These are phyloP conservation scores for Geranium incanum DNA, from an alignment of 441 rosid species.

Conservation along the genomic window DNA sequence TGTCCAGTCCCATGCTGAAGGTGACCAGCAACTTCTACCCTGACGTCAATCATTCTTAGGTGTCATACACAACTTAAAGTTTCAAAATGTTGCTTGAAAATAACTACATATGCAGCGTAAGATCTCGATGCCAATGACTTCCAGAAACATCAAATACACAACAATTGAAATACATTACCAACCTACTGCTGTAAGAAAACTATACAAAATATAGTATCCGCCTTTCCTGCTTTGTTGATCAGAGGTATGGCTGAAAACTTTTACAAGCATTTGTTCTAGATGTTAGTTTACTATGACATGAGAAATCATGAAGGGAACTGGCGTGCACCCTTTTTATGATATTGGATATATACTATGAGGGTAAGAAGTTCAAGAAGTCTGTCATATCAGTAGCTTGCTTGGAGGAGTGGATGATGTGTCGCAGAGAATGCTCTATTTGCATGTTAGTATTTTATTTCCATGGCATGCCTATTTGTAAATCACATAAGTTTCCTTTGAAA, in stretches of 20 bases:
- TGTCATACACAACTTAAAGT: background rate
- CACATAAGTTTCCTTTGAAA: background rate
- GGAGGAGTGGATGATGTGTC: background rate
- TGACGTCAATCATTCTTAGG: background rate
- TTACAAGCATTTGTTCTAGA: conserved; percentile 1
- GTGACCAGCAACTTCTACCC: conserved; percentile 6
- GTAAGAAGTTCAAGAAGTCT: background rate
- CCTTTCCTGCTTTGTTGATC: background rate
- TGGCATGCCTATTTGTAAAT: background rate
- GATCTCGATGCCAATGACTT: background rate
- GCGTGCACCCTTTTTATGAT: background rate
- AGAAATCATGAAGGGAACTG: background rate
- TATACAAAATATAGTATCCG: background rate
- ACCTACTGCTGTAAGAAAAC: background rate
- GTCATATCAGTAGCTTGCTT: background rate
- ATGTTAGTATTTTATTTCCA: background rate
- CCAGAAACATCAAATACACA: background rate
- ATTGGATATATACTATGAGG: background rate
- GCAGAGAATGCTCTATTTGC: background rate
- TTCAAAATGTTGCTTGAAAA: background rate
- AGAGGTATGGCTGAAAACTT: background rate
- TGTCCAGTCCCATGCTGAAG: conserved; percentile 1
- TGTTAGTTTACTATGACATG: background rate
- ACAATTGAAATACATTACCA: background rate
- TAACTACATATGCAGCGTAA: background rate